These are phyloP conservation scores for Ceratocystis diversiconidia DNA, from an alignment of 2,329 filamentous ascomycete species.

Conservation along the genomic window DNA sequence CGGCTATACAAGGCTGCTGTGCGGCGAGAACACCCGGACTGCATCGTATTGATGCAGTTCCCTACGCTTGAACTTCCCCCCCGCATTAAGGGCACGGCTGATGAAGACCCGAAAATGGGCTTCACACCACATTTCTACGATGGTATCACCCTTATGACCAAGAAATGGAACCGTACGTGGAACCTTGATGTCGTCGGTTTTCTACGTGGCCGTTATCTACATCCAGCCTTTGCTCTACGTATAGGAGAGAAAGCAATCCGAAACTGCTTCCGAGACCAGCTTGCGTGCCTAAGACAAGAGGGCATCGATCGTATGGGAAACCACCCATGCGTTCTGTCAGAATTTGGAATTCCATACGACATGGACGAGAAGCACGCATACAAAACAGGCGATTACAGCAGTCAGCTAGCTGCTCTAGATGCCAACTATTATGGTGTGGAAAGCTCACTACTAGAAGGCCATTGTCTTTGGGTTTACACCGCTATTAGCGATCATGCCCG, in stretches of 20 bases:
- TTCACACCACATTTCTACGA: conserved; percentile 97
- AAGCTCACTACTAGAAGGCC: conserved; percentile 68
- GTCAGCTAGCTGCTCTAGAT: conserved; percentile 82
- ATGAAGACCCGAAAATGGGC: conserved; percentile 80
- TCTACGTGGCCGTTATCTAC: conserved; percentile 73
- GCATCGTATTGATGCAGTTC: conserved; percentile 81
- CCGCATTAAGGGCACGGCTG: conserved; percentile 66
- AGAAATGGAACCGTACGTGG: conserved; percentile 97
- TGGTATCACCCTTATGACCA: conserved; percentile 89
- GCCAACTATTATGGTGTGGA: conserved; percentile 92
- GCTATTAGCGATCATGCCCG: conserved; percentile 71
- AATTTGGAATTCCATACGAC: conserved; percentile 96
- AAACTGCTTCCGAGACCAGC: conserved; percentile 81
- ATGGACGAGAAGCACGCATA: conserved; percentile 97
- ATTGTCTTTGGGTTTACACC: conserved; percentile 80
- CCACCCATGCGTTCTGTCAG: conserved; percentile 78
- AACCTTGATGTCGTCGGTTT: conserved; percentile 94
- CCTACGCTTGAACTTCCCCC: conserved; percentile 88
- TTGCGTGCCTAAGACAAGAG: conserved; percentile 69
- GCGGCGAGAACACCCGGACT: conserved; percentile 59
- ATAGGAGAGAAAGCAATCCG: conserved; percentile 86
- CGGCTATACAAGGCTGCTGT: conserved; percentile 62
- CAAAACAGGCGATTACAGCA: conserved; percentile 86
- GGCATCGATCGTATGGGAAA: conserved; percentile 77
- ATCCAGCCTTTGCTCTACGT: conserved; percentile 82